Evolutionary conservation across 768 basidiomycete genomes (phyloP).

Genomic region (Lentinula boryana): DNA sequence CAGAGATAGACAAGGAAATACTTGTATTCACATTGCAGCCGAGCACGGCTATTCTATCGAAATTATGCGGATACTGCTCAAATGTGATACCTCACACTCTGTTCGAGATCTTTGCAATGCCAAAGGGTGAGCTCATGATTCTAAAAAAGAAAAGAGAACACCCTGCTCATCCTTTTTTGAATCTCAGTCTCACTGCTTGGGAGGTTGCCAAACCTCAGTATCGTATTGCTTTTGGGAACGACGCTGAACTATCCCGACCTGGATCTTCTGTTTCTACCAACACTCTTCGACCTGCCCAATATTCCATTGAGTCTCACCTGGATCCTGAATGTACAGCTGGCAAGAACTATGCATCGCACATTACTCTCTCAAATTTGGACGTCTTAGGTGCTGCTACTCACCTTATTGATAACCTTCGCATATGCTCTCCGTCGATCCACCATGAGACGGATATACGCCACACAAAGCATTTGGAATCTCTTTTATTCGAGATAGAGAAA

Average conservation of each 20-base stretch:
- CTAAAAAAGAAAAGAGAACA: neutral
- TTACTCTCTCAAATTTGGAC: conserved; percentile 34
- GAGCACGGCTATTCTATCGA: conserved; percentile 65
- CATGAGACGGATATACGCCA: conserved; percentile 31
- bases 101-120: conserved; percentile 61
- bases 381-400: conserved; percentile 36
- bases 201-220: conserved; percentile 68
- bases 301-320: conserved; percentile 45
- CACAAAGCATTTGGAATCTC: conserved; percentile 35
- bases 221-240: conserved; percentile 52
- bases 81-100: conserved; percentile 52
- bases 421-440: conserved; percentile 35
- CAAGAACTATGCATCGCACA: conserved; percentile 3
- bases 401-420: conserved; percentile 49
- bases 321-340: conserved; percentile 13
- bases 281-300: conserved; percentile 44
- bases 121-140: conserved; percentile 49
- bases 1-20: conserved; percentile 61
- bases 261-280: conserved; percentile 49
- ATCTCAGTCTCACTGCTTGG: conserved; percentile 37
- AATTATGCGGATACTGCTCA: conserved; percentile 55
- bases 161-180: neutral
- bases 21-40: conserved; percentile 76
- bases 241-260: conserved; percentile 39
- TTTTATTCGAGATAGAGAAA: conserved; percentile 42